phyloP scores from a whole-genome alignment of 2,329 filamentous ascomycete species.

The Calonectria montana region DNA sequence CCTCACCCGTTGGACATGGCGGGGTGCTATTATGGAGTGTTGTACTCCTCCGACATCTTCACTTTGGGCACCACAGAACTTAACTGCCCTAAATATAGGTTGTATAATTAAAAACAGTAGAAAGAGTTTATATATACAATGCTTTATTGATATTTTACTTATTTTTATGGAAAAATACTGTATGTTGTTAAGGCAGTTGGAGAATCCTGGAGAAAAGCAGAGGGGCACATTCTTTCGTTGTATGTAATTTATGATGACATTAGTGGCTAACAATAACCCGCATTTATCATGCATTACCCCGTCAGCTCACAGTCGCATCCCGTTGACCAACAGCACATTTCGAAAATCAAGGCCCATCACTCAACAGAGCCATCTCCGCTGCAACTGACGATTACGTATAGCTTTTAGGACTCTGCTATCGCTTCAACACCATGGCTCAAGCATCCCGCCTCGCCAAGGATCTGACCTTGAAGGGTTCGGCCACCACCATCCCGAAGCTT shows the following conservation, averaged over 20 bases:
- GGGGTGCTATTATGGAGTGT: no score
- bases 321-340: neutral
- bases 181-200: no score
- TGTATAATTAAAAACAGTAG: no score
- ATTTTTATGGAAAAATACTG: no score
- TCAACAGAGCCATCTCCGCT: neutral
- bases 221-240: no score
- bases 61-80: no score
- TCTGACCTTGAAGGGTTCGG: slow-evolving; percentile 45
- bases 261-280: neutral
- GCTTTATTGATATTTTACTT: no score
- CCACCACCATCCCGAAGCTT: slow-evolving; percentile 61
- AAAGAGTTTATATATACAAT: no score
- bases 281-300: neutral
- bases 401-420: neutral
- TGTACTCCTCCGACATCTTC: no score
- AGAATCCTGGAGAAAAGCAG: no score
- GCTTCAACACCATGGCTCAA: slow-evolving; percentile 33
- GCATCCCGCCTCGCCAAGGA: slow-evolving; percentile 48
- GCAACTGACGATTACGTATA: neutral
- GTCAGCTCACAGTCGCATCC: neutral
- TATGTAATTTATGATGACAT: neutral
- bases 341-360: neutral
- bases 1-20: no score
- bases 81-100: no score